Base-by-base conservation (phyloP, 1,284 basidiomycete genomes). In the Porogramme epimiltina region DNA sequence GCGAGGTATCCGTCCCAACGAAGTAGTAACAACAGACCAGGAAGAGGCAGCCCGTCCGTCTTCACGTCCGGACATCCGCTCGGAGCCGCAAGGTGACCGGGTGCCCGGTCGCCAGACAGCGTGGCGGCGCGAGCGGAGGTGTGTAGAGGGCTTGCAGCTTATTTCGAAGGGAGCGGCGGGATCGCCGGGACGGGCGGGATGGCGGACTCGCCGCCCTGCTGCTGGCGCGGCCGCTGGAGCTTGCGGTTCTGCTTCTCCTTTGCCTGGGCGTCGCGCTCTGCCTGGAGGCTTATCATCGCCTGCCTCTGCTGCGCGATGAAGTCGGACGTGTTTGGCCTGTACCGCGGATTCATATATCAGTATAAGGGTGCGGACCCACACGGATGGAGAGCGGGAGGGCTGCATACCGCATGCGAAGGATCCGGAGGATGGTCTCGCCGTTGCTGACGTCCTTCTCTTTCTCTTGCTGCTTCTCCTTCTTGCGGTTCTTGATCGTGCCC, bases 401-500 rank as follows among this genome's bases (percentile, higher is more conserved):
- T n/a, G 73, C 84, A 44, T 63, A 93, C 93, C 93, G 80, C 93
- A 98, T 96, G 28, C 95, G 81, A 43, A 98, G 75, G 61, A 98
- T 95, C 49, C 93, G 79, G 78, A 98, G 84, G 54, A 97, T 95
- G 45, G 89, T 92, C 72, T 98, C 93, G 41, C 90, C 91, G 62
- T 85, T 89, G 19, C 76, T 80, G 48, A 76, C 78, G 53, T 89
- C 83, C 62, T 87, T 59, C 40, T 59, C 54, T 46, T 60, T 87
- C 67, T 87, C 82, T 60, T 92, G 80, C 63, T 85, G 81, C 79
- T 96, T 98, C 73, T 95, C 93, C 66, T 85, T 87, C 79, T 98
- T 99, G 56, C 93, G 82, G 65, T 96, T 88, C 69, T 89, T 89
- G 71, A 99, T 99, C 3, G 97, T 99, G 8, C 96, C 96, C 16